These are phyloP conservation scores for Leucocoprinus sp. DNA, from an alignment of 768 basidiomycete genomes.

Conservation along the genomic window DNA sequence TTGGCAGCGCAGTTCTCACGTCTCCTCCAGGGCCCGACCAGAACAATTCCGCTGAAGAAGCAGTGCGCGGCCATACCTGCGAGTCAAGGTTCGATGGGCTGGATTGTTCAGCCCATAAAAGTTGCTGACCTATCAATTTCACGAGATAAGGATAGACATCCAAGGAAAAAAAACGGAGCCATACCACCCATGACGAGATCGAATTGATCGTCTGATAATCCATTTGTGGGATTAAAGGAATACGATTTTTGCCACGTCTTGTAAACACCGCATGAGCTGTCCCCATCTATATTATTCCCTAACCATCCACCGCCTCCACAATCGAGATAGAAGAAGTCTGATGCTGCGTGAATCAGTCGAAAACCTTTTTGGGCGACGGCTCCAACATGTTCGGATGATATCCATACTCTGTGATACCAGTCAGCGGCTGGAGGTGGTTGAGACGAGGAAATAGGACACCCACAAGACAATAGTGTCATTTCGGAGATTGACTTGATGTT, in stretches of 20 bases:
- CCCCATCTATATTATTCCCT: constrained; percentile 37
- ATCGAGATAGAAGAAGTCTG: constrained; percentile 77
- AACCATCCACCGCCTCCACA: constrained; percentile 71
- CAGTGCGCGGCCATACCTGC: constrained; percentile 68
- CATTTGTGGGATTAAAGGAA: constrained; percentile 43
- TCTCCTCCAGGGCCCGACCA: constrained; percentile 56
- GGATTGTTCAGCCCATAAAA: constrained; percentile 72
- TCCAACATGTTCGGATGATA: constrained; percentile 50
- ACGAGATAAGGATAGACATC: background rate
- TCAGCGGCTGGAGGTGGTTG: background rate
- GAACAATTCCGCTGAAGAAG: constrained; percentile 62
- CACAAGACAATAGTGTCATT: constrained; percentile 54
- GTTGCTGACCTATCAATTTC: constrained; percentile 43
- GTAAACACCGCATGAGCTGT: constrained; percentile 74
- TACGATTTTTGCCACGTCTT: constrained; percentile 70
- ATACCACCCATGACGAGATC: constrained; percentile 62
- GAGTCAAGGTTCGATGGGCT: constrained; percentile 57
- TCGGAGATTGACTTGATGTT: constrained; percentile 37
- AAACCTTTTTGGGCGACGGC: constrained; percentile 54
- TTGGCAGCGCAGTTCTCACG: constrained; percentile 44
- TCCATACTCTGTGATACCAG: constrained; percentile 50
- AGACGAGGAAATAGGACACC: constrained; percentile 12
- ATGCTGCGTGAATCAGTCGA: constrained; percentile 58
- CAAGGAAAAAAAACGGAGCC: constrained; percentile 13
- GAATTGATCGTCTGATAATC: constrained; percentile 37